Conservation (phyloP, 23 red algal species). For the Pyropia yezoensis region DNA sequence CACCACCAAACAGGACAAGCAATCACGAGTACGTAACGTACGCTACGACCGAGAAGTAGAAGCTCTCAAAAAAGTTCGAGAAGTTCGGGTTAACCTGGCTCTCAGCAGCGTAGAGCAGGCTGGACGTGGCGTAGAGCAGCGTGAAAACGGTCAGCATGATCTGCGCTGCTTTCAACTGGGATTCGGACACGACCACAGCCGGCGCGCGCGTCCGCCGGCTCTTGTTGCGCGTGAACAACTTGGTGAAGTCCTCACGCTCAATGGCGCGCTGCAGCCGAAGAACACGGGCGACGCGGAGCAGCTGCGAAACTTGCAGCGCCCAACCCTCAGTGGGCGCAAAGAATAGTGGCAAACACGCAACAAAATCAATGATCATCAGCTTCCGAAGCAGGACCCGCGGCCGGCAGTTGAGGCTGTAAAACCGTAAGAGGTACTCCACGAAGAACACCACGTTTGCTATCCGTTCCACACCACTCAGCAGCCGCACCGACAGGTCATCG, state of each 20-base stretch:
- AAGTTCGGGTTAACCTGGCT: constrained; percentile 6
- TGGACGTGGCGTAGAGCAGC: constrained; percentile 5
- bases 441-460: no score
- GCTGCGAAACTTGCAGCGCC: neutral
- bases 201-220: neutral
- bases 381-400: constrained; percentile 8
- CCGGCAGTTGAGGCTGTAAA: constrained; percentile 2
- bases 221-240: constrained; percentile 2
- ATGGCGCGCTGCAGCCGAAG: constrained; percentile 8
- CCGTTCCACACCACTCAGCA: no score
- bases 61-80: neutral
- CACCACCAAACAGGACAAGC: no score
- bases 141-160: constrained; percentile 6
- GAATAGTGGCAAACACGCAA: constrained; percentile 5
- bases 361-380: constrained; percentile 16
- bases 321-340: constrained; percentile 2
- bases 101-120: constrained; percentile 10
- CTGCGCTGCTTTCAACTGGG: constrained; percentile 7
- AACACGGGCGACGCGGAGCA: constrained; percentile 9
- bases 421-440: constrained; percentile 6
- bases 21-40: no score
- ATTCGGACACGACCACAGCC: constrained; percentile 6
- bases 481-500: no score
- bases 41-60: no score
- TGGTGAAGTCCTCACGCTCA: constrained; percentile 7